These are phyloP conservation scores for Crithidia bombi DNA, from an alignment of 208 protist genomes.

Conservation along the genomic window DNA sequence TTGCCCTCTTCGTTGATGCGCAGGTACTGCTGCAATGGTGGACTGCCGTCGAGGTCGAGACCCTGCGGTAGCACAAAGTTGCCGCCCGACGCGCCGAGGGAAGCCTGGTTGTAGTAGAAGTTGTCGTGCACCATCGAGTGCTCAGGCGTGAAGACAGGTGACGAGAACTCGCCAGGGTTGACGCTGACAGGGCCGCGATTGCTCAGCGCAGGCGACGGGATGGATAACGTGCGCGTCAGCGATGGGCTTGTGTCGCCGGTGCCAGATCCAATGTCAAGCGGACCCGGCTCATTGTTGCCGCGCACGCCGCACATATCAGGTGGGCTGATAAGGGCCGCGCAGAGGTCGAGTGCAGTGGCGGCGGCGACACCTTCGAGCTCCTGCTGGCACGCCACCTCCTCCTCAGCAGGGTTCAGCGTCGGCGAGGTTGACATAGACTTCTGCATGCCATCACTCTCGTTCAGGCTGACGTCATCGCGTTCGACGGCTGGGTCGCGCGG, in stretches of 20 bases:
- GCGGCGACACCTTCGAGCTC: slow-evolving; percentile 80
- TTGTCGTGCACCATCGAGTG: slow-evolving; percentile 76
- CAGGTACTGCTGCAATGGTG: slow-evolving; percentile 71
- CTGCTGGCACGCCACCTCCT: slow-evolving; percentile 72
- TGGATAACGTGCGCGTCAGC: slow-evolving; percentile 42
- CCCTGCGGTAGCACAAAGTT: slow-evolving; percentile 77
- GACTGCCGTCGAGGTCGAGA: slow-evolving; percentile 31
- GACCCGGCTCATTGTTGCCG: slow-evolving; percentile 1
- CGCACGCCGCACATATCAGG: slow-evolving; percentile 28
- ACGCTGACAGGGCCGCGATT: slow-evolving; percentile 36
- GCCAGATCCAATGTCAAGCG: slow-evolving; percentile 16
- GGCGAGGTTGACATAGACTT: slow-evolving; percentile 30
- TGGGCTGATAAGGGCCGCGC: slow-evolving; percentile 55
- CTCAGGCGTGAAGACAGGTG: slow-evolving; percentile 53
- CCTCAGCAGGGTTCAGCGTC: slow-evolving; percentile 37
- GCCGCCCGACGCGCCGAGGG: slow-evolving; percentile 67
- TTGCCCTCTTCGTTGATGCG: slow-evolving; percentile 84
- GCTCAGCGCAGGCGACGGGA: slow-evolving; percentile 38
- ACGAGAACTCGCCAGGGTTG: slow-evolving; percentile 44
- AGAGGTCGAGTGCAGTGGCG: slow-evolving; percentile 71
- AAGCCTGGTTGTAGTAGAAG: slow-evolving; percentile 72
- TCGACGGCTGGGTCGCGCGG: slow-evolving; percentile 39
- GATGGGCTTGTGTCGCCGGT: slow-evolving; percentile 36
- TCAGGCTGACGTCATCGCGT: slow-evolving; percentile 38
- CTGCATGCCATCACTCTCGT: slow-evolving; percentile 32